Evolutionary conservation across 164 flowering plant species (phyloP).

Genomic region (Chloranthus sessilifolius): DNA sequence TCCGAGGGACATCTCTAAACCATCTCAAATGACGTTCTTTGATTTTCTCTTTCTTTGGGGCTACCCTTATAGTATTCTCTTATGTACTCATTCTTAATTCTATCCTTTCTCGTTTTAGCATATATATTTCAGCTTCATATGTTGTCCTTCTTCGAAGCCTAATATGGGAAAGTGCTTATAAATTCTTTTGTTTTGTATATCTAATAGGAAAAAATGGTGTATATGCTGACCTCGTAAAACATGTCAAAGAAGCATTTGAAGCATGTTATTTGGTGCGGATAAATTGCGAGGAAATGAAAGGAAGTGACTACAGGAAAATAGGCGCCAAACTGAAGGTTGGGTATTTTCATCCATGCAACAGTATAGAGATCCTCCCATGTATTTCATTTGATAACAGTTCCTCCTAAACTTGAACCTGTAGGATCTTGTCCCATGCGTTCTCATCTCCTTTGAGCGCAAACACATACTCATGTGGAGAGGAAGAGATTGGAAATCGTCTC

Average conservation of each 20-base stretch:
- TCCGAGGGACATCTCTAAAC: no score
- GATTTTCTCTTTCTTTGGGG: no score
- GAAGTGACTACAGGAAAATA: slow-evolving; percentile 72
- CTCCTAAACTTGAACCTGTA: slow-evolving; percentile 23
- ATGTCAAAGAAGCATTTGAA: slow-evolving; percentile 90
- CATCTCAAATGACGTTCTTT: no score
- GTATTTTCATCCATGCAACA: neutral
- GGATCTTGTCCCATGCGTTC: slow-evolving; percentile 92
- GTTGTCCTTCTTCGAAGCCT: no score
- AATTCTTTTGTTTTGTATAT: no score
- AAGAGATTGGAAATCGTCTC: slow-evolving; percentile 62
- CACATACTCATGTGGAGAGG: slow-evolving; percentile 95
- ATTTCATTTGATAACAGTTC: neutral
- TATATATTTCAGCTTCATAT: no score
- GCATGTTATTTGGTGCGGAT: slow-evolving; percentile 83
- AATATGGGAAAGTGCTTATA: no score
- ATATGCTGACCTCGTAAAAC: slow-evolving; percentile 47
- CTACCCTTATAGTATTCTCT: neutral
- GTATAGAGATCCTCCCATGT: neutral
- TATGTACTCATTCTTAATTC: neutral
- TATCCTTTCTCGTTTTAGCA: no score
- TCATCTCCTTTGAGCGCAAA: slow-evolving; percentile 73
- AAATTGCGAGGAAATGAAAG: slow-evolving; percentile 75
- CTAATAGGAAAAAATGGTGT: slow-evolving; percentile 70
- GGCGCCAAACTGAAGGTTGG: slow-evolving; percentile 86